Base-by-base conservation (phyloP, 2,329 filamentous ascomycete genomes). In the Colletotrichum phormii region DNA sequence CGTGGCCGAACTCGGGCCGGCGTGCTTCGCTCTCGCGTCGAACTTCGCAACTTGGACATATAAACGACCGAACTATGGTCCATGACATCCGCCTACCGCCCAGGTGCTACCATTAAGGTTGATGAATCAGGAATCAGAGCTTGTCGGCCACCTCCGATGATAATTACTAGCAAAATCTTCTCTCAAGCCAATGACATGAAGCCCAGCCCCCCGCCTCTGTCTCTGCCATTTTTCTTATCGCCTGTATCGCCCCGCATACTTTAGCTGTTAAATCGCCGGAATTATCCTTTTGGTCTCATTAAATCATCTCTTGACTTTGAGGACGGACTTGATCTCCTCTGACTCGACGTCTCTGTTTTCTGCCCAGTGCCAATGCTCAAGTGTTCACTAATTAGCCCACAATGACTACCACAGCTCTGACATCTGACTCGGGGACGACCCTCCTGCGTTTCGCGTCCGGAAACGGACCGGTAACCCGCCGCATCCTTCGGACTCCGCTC, bases 381-480 rank as follows among this genome's bases (percentile, higher is more conserved):
- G 5, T 13, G 5, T 35, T 24, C 7, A 37, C 9, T 49, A 49
- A 49, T 49, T 49, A 49, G 13, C 22, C 22, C 29, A 18, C 8
- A 12, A 67, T 67, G 57, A n/a, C n/a, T 9, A 29, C 33, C 15
- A 7, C 22, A 12, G 15, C 22, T 5, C 26, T 49, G 15, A 8
- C 4, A 12, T 18, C 60, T 9, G 60, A 64, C 11, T 53, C 66
- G 54, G 60, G 31, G 60, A 81, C 78, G 7, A 79, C 78, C 9
- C 71, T 78, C 24, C 79, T 84, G 37, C 79, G 79, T 42, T 77
- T 84, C 9, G 77, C 80, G 13, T 83, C 83, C 13, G 81, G 79
- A 55, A 80, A 80, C 63, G 84, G 84, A 2, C 80, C 81, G 24
- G 78, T 84, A 35, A 82, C 78, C 49, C 80, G 82, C 22, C 79